phyloP scores from a whole-genome alignment of 108 stramenopile genomes.

The Nannochloropsis granulata region DNA sequence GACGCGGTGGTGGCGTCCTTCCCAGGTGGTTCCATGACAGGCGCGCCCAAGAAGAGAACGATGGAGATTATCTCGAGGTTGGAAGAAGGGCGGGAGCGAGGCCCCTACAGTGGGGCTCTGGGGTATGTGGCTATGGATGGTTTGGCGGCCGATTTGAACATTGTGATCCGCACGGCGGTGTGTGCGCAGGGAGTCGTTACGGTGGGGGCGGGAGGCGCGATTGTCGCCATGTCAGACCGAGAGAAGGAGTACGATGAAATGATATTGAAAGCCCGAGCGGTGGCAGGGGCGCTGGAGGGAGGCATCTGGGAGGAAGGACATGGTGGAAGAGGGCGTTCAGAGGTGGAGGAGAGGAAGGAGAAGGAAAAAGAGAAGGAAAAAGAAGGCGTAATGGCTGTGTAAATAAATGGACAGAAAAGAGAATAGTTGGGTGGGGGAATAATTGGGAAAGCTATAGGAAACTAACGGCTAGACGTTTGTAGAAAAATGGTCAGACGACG shows the following conservation, averaged over 20 bases:
- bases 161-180: constrained; percentile 81
- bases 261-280: constrained; percentile 58
- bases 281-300: constrained; percentile 16
- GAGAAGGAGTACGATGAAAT: constrained; percentile 85
- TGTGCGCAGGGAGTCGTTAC: constrained; percentile 47
- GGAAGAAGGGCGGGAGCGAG: constrained; percentile 54
- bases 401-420: background rate
- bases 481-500: no score
- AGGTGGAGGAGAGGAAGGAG: background rate
- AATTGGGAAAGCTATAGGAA: no score
- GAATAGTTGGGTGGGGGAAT: no score
- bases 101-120: constrained; percentile 75
- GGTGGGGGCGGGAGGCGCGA: constrained; percentile 86
- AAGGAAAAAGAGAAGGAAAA: background rate
- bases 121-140: constrained; percentile 69
- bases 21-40: constrained; percentile 95
- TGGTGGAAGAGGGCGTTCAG: background rate
- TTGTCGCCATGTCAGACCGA: constrained; percentile 67
- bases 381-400: background rate
- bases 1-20: constrained; percentile 77
- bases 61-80: constrained; percentile 73
- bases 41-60: constrained; percentile 86
- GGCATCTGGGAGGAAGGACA: no score
- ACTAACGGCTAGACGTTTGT: no score
- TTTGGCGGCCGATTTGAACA: constrained; percentile 51